Evolutionary conservation across 208 protist species (phyloP), one percentile per base, ranked within the genome.

Genomic region (Porcisia hertigi): DNA sequence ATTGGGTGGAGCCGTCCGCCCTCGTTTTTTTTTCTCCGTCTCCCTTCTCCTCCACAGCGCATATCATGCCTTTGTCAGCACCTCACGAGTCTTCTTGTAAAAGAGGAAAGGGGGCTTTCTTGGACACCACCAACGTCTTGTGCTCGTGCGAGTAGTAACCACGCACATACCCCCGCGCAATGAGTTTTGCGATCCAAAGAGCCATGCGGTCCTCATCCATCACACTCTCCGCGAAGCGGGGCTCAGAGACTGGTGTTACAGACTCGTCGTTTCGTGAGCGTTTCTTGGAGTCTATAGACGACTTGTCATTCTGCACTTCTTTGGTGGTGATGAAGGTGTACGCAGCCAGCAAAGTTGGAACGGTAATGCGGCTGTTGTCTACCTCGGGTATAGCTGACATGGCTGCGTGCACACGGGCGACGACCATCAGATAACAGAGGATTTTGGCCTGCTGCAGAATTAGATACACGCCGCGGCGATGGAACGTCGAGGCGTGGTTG

Each of bases 141-240:
- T 94, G 88, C 73, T 96, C 92, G 71, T 92, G 85, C 3, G 92
- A 96, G 57, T 95, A 83, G 75, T 96, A 96, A 0, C 92, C 92
- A 8, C 88, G 85, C 20, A 95, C 80, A 60, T 91, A 84, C 7
- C 89, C 89, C 12, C 73, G 76, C 20, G 92, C 83, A 53, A 96
- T 94, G 5, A 96, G 88, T 57, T 89, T 86, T 18, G 84, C 84
- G 34, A 90, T 75, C 86, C 90, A 94, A 55, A 90, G 84, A 1
- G 81, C 84, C 87, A 96, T 93, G 47, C 87, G 74, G 66, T 94
- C 89, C 41, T 88, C 82, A 47, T 81, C 85, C 83, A 92, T 92
- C 47, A 73, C 60, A 23, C 25, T 54, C 30, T 85, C 75, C 7
- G 70, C 49, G 16, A 81, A 55, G n/a, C 69, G 52, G 4, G 73